Evolutionary conservation across 2,329 filamentous ascomycete species (phyloP), one percentile per base, ranked within the genome.

Genomic region (Calonectria naviculata): DNA sequence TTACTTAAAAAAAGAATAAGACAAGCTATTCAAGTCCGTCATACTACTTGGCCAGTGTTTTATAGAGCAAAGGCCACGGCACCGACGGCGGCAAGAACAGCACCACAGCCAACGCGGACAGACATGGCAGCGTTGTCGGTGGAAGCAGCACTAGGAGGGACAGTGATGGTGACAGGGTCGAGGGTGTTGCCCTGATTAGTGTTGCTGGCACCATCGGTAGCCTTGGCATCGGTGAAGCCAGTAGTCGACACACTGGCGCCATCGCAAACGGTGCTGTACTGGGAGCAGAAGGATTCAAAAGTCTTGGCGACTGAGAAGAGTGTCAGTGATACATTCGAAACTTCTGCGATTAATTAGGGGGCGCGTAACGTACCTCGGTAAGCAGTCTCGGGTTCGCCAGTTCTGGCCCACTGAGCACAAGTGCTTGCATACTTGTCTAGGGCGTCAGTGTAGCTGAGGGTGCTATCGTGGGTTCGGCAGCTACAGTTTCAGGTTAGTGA

Each of bases 241-340:
- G 62, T 64, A 26, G 49, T 62, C 21, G 73, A 70, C 49, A 46
- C 47, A 52, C 52, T 56, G n/a, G 68, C 62, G 44, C 47, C 56
- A 24, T 73, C 63, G 67, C 81, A 82, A 28, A 73, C 81, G 34
- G 80, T 76, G 66, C 72, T 78, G 62, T 78, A 82, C 24, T 74
- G 74, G 4, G 81, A 70, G 71, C 81, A 82, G 71, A 80, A 80
- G 19, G 73, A 78, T 24, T 78, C 78, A 56, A 81, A 79, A 17
- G 72, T 76, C 41, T 71, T 68, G 68, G 81, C 81, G 60, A 80
- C 81, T 82, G 47, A 15, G 13, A 7, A 62, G 3, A 41, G 19
- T 47, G 73, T 79, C 66, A 79, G 72, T 29, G 24, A 26, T 66
- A 5, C 21, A 49, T 38, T 49, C 4, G 9, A 3, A 26, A 28